These are phyloP conservation scores for Pichia phayaonensis DNA, from an alignment of 805 yeast genomes.

Conservation along the genomic window DNA sequence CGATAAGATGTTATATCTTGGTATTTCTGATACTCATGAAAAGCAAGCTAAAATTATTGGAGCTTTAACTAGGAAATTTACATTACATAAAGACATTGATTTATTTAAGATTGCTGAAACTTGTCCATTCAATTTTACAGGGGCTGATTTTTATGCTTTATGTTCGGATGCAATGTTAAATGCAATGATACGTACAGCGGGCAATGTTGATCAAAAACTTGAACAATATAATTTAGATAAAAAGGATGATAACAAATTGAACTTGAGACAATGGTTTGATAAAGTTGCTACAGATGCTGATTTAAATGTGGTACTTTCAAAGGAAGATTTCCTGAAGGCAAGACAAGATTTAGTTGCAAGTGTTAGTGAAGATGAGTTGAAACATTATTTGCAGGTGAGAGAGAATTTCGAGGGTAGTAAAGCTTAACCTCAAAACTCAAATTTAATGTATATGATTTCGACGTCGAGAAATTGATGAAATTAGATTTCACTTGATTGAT, in stretches of 20 bases:
- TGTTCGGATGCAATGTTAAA: conserved; percentile 94
- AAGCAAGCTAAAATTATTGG: conserved; percentile 80
- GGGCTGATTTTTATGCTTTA: conserved; percentile 95
- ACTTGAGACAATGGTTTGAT: conserved; percentile 88
- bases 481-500: not conserved
- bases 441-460: not conserved
- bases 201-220: conserved; percentile 62
- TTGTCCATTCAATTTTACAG: conserved; percentile 90
- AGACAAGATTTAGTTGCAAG: conserved; percentile 67
- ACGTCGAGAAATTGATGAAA: conserved; percentile 3
- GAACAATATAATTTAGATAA: conserved; percentile 37
- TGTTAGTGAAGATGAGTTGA: conserved; percentile 80
- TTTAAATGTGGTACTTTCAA: conserved; percentile 55
- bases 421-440: too few relatives aligned
- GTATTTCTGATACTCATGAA: conserved; percentile 84
- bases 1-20: conserved; percentile 89
- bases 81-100: conserved; percentile 51
- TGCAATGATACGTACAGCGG: conserved; percentile 90
- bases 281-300: conserved; percentile 64
- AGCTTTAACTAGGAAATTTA: conserved; percentile 83
- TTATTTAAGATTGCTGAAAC: conserved; percentile 49
- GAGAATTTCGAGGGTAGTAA: conserved; percentile 72
- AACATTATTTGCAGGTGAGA: conserved; percentile 74
- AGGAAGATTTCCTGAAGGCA: conserved; percentile 74
- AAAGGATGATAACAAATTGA: conserved; percentile 36